A percentile compares a stretch with the other conserved stretches of the same genome.
These are phyloP conservation scores for Quercus alba DNA, from an alignment of 306 rosid species.

Conservation along the genomic window DNA sequence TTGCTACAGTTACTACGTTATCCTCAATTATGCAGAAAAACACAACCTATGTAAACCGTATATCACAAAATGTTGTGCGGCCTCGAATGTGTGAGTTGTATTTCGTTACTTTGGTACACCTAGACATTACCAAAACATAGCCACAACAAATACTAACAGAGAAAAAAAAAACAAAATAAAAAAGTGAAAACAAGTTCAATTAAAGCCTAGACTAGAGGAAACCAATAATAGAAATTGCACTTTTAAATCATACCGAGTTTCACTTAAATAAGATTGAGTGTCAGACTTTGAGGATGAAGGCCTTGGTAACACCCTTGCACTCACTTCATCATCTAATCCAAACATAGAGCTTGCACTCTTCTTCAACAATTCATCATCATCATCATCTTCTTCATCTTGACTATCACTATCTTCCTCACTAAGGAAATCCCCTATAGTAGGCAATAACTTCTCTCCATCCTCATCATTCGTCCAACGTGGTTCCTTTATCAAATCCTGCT, in stretches of 20 bases:
- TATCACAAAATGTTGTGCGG: background rate
- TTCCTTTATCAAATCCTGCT: constrained; percentile 1
- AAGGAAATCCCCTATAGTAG: constrained; percentile 38
- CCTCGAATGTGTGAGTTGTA: background rate
- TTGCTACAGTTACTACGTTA: too few species aligned
- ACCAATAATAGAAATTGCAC: background rate
- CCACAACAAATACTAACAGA: background rate
- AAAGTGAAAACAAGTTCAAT: background rate
- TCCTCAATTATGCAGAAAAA: background rate
- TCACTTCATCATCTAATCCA: constrained; percentile 32
- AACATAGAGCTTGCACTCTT: constrained; percentile 44
- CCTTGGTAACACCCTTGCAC: constrained; percentile 18
- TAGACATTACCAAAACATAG: background rate
- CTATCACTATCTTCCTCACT: constrained; percentile 51
- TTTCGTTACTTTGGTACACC: background rate
- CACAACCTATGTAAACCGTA: background rate
- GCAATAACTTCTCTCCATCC: constrained; percentile 17
- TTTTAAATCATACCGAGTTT: constrained; percentile 47
- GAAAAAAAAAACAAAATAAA: background rate
- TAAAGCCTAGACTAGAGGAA: background rate
- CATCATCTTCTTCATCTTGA: constrained; percentile 30
- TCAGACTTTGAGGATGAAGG: constrained; percentile 45
- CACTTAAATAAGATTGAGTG: constrained; percentile 71
- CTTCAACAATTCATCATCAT: constrained; percentile 24
- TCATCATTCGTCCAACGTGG: constrained; percentile 26